Evolutionary conservation across 2,329 filamentous ascomycete genomes (phyloP).

Genomic region (Alternaria metachromatica): DNA sequence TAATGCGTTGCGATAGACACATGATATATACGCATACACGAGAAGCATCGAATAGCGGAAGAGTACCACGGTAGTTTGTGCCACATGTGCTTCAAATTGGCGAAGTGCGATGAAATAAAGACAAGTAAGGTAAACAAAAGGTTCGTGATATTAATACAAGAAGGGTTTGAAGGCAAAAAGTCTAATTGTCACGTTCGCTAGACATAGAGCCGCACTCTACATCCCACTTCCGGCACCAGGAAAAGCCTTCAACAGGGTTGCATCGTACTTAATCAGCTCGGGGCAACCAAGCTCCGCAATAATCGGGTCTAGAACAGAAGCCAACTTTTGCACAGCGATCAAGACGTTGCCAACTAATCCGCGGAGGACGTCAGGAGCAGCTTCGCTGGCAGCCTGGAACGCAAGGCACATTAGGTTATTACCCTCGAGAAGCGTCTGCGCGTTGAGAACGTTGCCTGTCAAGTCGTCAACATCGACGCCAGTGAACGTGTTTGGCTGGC

Average conservation of each 20-base stretch:
- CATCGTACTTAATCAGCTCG: constrained; percentile 21
- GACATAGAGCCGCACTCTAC: not conserved
- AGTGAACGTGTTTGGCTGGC: constrained; percentile 24
- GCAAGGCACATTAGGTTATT: constrained; percentile 29
- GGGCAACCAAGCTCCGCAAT: constrained; percentile 19
- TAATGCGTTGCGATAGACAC: not conserved
- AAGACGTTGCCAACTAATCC: constrained; percentile 22
- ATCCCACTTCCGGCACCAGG: not conserved
- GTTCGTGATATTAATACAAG: not conserved
- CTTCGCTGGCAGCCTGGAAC: constrained; percentile 20
- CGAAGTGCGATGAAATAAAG: not conserved
- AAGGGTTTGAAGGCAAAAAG: not conserved
- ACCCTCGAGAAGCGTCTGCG: constrained; percentile 17
- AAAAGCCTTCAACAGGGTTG: constrained; percentile 11
- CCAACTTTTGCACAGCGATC: constrained; percentile 21
- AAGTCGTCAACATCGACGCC: constrained; percentile 24
- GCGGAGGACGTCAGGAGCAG: constrained; percentile 19
- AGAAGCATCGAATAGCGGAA: not conserved
- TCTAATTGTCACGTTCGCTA: not conserved
- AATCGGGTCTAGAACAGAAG: constrained; percentile 23
- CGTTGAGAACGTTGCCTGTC: constrained; percentile 27
- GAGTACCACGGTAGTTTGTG: not conserved
- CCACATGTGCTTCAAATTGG: too few relatives aligned
- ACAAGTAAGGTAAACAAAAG: not conserved
- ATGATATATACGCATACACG: not conserved